A percentile compares a stretch with the other conserved stretches of the same genome.
Evolutionary conservation across 331 rosid species (phyloP).

Genomic region (Malus hybrid): DNA sequence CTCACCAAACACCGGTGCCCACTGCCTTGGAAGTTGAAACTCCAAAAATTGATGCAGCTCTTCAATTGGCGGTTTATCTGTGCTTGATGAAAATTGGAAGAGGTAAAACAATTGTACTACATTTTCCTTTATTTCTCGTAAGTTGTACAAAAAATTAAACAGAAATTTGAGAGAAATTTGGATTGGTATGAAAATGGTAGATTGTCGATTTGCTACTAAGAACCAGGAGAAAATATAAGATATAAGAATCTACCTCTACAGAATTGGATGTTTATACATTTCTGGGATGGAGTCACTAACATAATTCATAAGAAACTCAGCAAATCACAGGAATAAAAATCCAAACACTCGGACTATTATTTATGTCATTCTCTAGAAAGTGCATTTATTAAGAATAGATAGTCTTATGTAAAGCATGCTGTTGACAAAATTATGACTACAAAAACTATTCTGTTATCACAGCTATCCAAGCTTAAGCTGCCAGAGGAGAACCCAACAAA

Average conservation of each 20-base stretch:
- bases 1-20: conserved; percentile 94
- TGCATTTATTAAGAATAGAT: too few relatives aligned
- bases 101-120: neutral
- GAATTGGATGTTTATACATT: neutral
- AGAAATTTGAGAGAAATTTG: neutral
- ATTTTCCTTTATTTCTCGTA: neutral
- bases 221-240: neutral
- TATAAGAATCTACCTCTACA: neutral
- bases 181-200: neutral
- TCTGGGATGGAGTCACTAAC: neutral
- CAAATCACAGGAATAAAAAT: neutral
- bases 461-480: too few relatives aligned
- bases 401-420: neutral
- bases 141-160: neutral
- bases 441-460: neutral
- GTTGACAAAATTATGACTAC: neutral
- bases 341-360: neutral
- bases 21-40: conserved; percentile 86
- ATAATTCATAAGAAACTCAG: too few relatives aligned
- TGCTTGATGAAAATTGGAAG: conserved; percentile 4
- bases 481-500: too few relatives aligned
- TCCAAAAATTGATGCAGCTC: conserved; percentile 87
- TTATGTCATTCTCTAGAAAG: too few relatives aligned
- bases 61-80: conserved; percentile 72
- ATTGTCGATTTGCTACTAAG: neutral